Conservation (phyloP, 2,329 filamentous ascomycete genomes). For the Sphaceloma murrayae region DNA sequence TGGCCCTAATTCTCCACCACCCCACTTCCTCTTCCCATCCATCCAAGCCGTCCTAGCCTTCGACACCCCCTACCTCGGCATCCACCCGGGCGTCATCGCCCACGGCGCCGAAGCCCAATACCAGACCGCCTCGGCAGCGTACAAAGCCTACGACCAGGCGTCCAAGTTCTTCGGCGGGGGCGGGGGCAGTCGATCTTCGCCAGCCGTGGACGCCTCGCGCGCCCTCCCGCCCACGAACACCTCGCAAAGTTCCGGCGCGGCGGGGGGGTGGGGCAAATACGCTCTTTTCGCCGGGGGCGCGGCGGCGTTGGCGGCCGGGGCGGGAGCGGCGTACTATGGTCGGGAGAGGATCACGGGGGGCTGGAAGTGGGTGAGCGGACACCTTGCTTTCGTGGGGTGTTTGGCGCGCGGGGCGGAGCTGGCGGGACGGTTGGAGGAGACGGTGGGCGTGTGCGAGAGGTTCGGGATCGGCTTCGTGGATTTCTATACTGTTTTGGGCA, state of each 20-base stretch:
- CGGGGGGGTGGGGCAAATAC: constrained; percentile 72
- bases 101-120: constrained; percentile 82
- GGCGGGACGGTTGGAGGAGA: constrained; percentile 57
- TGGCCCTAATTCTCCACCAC: constrained; percentile 30
- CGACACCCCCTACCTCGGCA: constrained; percentile 84
- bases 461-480: constrained; percentile 71
- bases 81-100: constrained; percentile 71
- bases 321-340: constrained; percentile 77
- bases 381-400: constrained; percentile 88
- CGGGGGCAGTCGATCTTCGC: not conserved
- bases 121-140: constrained; percentile 59
- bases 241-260: constrained; percentile 24
- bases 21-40: constrained; percentile 90
- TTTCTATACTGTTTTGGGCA: constrained; percentile 75
- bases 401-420: constrained; percentile 77
- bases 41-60: constrained; percentile 85
- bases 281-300: constrained; percentile 77
- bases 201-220: constrained; percentile 25
- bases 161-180: constrained; percentile 48
- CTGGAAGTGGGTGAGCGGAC: constrained; percentile 73
- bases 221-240: constrained; percentile 24
- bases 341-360: constrained; percentile 69
- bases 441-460: constrained; percentile 56
- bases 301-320: constrained; percentile 70
- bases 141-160: constrained; percentile 57